These are phyloP conservation scores for Saccharomyces jurei DNA, from an alignment of 805 yeast species.

Conservation along the genomic window DNA sequence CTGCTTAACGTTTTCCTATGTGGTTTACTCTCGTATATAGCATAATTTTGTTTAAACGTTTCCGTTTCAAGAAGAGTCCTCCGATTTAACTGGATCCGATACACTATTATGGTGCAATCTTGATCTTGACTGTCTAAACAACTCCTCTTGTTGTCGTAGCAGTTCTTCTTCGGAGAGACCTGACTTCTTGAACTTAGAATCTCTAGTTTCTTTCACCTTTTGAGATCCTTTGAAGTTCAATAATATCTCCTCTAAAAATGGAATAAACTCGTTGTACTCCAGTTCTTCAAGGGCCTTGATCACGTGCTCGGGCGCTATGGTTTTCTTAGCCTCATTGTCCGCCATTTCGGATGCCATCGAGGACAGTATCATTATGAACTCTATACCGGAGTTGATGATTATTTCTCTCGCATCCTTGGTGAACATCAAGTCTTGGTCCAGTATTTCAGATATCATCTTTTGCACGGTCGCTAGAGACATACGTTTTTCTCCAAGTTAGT, in stretches of 20 bases:
- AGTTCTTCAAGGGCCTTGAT: slow-evolving; percentile 79
- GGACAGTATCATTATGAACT: slow-evolving; percentile 87
- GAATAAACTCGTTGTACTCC: slow-evolving; percentile 80
- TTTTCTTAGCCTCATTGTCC: slow-evolving; percentile 90
- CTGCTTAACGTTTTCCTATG: background rate
- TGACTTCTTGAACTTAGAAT: slow-evolving; percentile 85
- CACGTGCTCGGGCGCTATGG: slow-evolving; percentile 94
- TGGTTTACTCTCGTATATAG: background rate
- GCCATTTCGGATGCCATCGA: slow-evolving; percentile 94
- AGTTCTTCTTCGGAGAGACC: slow-evolving; percentile 91
- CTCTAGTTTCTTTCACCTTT: slow-evolving; percentile 83
- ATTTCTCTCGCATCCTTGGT: slow-evolving; percentile 93
- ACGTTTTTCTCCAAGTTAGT: slow-evolving; percentile 12
- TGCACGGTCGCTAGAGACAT: slow-evolving; percentile 78
- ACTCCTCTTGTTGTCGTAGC: slow-evolving; percentile 83
- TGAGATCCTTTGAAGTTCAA: slow-evolving; percentile 81
- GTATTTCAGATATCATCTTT: slow-evolving; percentile 81
- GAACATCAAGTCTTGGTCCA: slow-evolving; percentile 81
- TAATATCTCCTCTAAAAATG: slow-evolving; percentile 69
- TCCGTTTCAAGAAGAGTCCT: background rate
- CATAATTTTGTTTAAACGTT: slow-evolving; percentile 2
- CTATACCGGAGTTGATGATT: slow-evolving; percentile 90
- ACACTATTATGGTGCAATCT: slow-evolving; percentile 39
- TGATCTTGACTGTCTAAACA: slow-evolving; percentile 72
- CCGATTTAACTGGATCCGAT: background rate